A percentile compares a stretch with the other conserved stretches of the same genome.
Conservation (phyloP, 1,284 basidiomycete genomes). For the Moesziomyces globuligerus region DNA sequence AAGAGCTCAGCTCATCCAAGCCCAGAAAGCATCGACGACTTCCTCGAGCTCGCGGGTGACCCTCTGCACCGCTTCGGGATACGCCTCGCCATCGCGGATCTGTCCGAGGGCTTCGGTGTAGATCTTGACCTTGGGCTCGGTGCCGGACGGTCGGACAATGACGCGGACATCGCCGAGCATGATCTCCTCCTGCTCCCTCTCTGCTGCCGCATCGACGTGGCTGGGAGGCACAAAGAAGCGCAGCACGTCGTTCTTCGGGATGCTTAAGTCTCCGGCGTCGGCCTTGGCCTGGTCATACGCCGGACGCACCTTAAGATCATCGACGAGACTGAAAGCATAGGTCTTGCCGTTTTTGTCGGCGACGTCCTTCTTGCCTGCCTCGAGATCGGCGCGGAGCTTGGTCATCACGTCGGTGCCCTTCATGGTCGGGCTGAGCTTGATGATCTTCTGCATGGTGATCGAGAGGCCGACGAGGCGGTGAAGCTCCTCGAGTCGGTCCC, state of each 20-base stretch:
- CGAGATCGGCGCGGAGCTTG: slow-evolving; percentile 46
- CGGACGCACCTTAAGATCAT: slow-evolving; percentile 42
- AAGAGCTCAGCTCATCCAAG: slow-evolving; percentile 44
- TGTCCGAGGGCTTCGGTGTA: slow-evolving; percentile 56
- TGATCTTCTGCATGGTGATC: slow-evolving; percentile 57
- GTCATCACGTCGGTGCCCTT: slow-evolving; percentile 55
- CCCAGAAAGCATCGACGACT: slow-evolving; percentile 53
- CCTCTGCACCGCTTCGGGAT: slow-evolving; percentile 35
- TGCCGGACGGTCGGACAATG: slow-evolving; percentile 58
- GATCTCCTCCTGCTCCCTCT: slow-evolving; percentile 42
- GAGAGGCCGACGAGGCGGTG: slow-evolving; percentile 50
- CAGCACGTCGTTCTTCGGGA: slow-evolving; percentile 60
- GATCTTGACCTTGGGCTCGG: slow-evolving; percentile 61
- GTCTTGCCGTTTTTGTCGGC: slow-evolving; percentile 6
- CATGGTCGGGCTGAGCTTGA: slow-evolving; percentile 51
- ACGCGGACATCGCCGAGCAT: slow-evolving; percentile 54
- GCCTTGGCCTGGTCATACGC: slow-evolving; percentile 40
- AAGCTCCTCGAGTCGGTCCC: slow-evolving; percentile 57
- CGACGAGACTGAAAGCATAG: slow-evolving; percentile 45
- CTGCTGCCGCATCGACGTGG: slow-evolving; percentile 14
- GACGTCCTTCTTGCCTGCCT: slow-evolving; percentile 28
- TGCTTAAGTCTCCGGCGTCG: slow-evolving; percentile 41
- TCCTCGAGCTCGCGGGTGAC: slow-evolving; percentile 41
- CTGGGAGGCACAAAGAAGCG: slow-evolving; percentile 52
- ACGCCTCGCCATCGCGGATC: slow-evolving; percentile 40